Evolutionary conservation across 495 filamentous ascomycete genomes (phyloP).

Genomic region (Hypoxylon rickii): DNA sequence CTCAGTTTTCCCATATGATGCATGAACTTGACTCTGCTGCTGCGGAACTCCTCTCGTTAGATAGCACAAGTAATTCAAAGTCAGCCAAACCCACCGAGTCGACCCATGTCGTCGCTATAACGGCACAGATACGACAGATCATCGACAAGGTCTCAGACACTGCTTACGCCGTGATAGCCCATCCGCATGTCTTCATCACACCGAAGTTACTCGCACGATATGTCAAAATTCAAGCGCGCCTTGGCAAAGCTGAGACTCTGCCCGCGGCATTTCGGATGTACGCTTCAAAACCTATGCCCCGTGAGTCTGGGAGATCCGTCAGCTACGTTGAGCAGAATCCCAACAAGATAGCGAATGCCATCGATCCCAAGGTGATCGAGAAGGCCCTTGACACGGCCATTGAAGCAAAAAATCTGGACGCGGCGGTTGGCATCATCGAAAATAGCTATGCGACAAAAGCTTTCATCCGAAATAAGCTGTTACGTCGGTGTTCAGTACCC

Average conservation of each 20-base stretch:
- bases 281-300: constrained; percentile 78
- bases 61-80: constrained; percentile 2
- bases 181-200: constrained; percentile 83
- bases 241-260: constrained; percentile 72
- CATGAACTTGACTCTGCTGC: constrained; percentile 30
- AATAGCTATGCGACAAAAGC: constrained; percentile 74
- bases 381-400: constrained; percentile 78
- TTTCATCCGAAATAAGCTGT: constrained; percentile 67
- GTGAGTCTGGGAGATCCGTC: constrained; percentile 60
- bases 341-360: constrained; percentile 67
- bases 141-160: constrained; percentile 52
- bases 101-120: background rate
- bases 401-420: constrained; percentile 70
- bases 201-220: constrained; percentile 69
- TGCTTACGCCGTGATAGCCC: constrained; percentile 67
- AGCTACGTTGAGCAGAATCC: constrained; percentile 67
- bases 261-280: constrained; percentile 82
- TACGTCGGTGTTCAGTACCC: constrained; percentile 50
- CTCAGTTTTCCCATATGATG: constrained; percentile 27
- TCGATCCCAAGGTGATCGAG: constrained; percentile 68
- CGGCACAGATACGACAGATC: constrained; percentile 34
- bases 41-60: constrained; percentile 36
- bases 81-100: constrained; percentile 5
- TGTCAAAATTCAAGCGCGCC: constrained; percentile 69
- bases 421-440: constrained; percentile 80